Evolutionary conservation across 345 rosid species (phyloP), one percentile per base, ranked within the genome.

Genomic region (Durio zibethinus): DNA sequence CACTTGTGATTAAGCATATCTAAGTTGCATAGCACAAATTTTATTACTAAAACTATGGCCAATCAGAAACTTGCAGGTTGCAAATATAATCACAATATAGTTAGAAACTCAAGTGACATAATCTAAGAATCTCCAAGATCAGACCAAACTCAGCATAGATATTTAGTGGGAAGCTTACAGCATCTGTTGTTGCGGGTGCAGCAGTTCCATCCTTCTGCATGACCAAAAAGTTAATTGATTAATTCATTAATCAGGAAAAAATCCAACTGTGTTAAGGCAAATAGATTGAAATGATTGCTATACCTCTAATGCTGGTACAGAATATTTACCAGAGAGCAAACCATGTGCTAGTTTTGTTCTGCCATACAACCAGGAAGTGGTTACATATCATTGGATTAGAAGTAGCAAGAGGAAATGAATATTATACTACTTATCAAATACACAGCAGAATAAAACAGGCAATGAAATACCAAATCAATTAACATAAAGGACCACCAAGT

Each of bases 321-420:
- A 92, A 78, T 93, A 93, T 87, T 88, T 93, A 56, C 99, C 99
- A 59, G 96, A 95, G 21, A 93, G 89, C 88, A 95, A 81, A 79
- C 99, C 99, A 86, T 95, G 94, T n/a, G 88, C 99, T 81, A 95
- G 91, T 84, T 95, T 95, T 83, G 97, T 89, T 84, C 99, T 95
- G 90, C 83, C 82, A 86, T 29, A 84, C 57, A 82, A 75, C 52
- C 57, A 82, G 72, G 50, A 82, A 43, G 57, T 66, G 75, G 70
- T n/a, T 75, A 75, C n/a, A 78, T 76, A 77, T 63, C 62, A 77
- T 54, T 70, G 64, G 36, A 60, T 59, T 10, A 27, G 18, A 27
- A 60, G 36, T 20, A 2, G 16, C 4, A 47, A 47, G 56, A 53
- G 23, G 10, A 20, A 20, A 60, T 12, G 27, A 23, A 42, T 65